Percentiles rank a stretch among this genome's conserved stretches.
These are phyloP conservation scores for Apophysomyces variabilis DNA, from an alignment of 371 early-diverging fungal species.

Conservation along the genomic window DNA sequence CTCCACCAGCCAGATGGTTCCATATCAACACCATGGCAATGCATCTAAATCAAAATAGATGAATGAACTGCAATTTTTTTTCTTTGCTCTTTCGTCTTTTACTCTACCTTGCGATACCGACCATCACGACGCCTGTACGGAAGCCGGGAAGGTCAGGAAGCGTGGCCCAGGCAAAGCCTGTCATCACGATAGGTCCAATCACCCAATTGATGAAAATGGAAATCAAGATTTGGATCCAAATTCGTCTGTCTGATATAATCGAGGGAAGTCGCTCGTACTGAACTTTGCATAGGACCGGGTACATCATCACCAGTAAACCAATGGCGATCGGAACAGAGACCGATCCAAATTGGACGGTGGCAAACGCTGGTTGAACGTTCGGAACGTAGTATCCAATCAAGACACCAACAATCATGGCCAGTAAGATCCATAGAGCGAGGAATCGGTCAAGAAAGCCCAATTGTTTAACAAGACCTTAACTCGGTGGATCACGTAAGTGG, in stretches of 20 bases:
- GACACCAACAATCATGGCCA: slow-evolving; percentile 72
- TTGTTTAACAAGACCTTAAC: slow-evolving; percentile 30
- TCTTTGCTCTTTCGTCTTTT: background rate
- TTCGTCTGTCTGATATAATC: slow-evolving; percentile 39
- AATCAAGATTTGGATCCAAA: slow-evolving; percentile 54
- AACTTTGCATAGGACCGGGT: slow-evolving; percentile 74
- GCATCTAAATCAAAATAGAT: slow-evolving; percentile 39
- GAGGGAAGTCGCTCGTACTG: slow-evolving; percentile 58
- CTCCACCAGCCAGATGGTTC: slow-evolving; percentile 72
- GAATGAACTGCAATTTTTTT: background rate
- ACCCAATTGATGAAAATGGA: slow-evolving; percentile 74
- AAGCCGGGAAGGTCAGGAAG: slow-evolving; percentile 72
- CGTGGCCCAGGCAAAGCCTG: slow-evolving; percentile 73
- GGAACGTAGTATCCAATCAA: slow-evolving; percentile 72
- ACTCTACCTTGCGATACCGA: slow-evolving; percentile 62
- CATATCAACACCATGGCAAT: slow-evolving; percentile 86
- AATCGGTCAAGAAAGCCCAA: slow-evolving; percentile 56
- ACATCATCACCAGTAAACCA: slow-evolving; percentile 75
- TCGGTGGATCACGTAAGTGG: background rate
- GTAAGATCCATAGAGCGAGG: slow-evolving; percentile 58
- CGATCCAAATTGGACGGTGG: slow-evolving; percentile 60
- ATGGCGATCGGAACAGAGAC: slow-evolving; percentile 74
- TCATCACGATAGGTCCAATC: slow-evolving; percentile 73
- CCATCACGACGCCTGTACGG: slow-evolving; percentile 75
- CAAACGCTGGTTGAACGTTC: slow-evolving; percentile 53